Percentiles rank a stretch among this genome's conserved stretches.
Conservation (phyloP, 176 grass and related monocot genomes). For the Ananas comosus region DNA sequence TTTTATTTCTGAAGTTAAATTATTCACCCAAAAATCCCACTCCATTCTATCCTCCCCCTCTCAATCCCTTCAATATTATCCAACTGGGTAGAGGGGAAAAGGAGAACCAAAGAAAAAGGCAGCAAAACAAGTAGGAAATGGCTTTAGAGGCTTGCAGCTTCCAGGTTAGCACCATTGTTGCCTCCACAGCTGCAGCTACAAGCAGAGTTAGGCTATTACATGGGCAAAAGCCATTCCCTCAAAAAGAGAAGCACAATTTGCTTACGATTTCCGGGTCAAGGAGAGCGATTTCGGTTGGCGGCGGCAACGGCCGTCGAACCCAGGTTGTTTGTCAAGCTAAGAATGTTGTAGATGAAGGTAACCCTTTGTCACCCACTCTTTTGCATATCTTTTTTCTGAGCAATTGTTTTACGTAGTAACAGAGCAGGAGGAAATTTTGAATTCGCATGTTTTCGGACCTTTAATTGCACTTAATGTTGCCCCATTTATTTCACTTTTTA, state of each 20-base stretch:
- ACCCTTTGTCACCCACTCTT: background rate
- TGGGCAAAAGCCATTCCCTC: background rate
- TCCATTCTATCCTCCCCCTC: background rate
- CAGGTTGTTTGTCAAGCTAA: background rate
- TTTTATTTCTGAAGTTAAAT: background rate
- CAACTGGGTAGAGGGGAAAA: background rate
- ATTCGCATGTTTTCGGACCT: too few species aligned
- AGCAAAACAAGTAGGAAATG: background rate
- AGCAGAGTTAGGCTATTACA: background rate
- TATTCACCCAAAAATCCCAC: background rate
- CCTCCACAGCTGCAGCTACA: background rate
- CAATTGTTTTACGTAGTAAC: too few species aligned
- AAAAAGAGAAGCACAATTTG: background rate
- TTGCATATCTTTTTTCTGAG: background rate
- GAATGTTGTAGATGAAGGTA: background rate
- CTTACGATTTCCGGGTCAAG: background rate
- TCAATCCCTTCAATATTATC: background rate
- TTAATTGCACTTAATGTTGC: too few species aligned
- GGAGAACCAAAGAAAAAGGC: background rate
- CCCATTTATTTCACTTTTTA: too few species aligned
- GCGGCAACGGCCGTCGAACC: background rate
- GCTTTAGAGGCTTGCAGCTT: conserved; percentile 1
- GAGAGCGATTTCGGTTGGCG: background rate
- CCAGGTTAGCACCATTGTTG: background rate
- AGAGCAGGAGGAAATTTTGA: too few species aligned